Percentiles rank a stretch among this genome's conserved stretches.
Conservation (phyloP, 108 stramenopile genomes). For the Aureococcus anophagefferens region DNA sequence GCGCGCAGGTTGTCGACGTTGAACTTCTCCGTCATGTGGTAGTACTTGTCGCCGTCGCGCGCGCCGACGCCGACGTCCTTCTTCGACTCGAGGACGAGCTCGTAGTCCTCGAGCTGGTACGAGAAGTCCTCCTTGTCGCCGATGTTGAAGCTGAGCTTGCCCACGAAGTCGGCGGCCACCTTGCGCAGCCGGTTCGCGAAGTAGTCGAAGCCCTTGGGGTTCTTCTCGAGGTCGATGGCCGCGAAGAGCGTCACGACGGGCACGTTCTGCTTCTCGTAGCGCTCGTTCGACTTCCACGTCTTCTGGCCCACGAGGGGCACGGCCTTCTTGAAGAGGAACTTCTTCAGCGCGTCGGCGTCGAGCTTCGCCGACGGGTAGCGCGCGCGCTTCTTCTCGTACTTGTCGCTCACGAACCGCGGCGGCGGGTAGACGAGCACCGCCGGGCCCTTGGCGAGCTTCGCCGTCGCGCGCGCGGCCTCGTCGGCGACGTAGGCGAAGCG, state of each 20-base stretch:
- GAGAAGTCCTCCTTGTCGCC: slow-evolving; percentile 15
- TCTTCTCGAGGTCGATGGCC: background rate
- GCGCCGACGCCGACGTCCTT: background rate
- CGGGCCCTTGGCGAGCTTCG: slow-evolving; percentile 11
- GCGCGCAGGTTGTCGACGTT: slow-evolving; percentile 3
- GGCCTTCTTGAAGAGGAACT: slow-evolving; percentile 22
- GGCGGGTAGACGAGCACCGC: slow-evolving; percentile 39
- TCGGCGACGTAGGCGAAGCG: slow-evolving; percentile 26
- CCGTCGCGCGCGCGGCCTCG: slow-evolving; percentile 2
- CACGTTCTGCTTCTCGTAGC: background rate
- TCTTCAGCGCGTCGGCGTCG: slow-evolving; percentile 22
- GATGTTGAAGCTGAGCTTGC: slow-evolving; percentile 28
- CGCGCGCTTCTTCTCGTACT: slow-evolving; percentile 14
- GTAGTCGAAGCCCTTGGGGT: background rate
- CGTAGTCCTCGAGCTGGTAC: background rate
- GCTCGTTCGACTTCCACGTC: background rate
- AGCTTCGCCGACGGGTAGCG: slow-evolving; percentile 18
- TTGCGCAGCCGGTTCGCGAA: slow-evolving; percentile 2
- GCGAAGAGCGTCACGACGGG: slow-evolving; percentile 17
- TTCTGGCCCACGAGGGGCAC: slow-evolving; percentile 31
- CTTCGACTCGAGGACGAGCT: background rate
- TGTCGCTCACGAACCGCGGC: slow-evolving; percentile 17
- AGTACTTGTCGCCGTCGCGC: background rate
- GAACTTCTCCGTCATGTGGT: background rate
- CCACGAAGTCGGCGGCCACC: slow-evolving; percentile 26